These are phyloP conservation scores for Chionographis japonica DNA, from an alignment of 106 monocot species.

Conservation along the genomic window DNA sequence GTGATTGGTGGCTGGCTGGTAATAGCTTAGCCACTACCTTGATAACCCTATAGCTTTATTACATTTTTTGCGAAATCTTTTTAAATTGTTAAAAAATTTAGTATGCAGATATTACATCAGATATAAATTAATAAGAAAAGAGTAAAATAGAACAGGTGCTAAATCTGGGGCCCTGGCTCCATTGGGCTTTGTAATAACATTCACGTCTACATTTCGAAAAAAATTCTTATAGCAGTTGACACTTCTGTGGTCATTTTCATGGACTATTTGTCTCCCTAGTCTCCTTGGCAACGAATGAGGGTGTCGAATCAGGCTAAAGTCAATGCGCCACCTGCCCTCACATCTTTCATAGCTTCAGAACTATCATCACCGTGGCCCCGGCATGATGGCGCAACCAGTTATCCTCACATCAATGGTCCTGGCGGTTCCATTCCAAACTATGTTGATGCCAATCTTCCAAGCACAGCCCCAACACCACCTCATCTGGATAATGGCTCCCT, in stretches of 20 bases:
- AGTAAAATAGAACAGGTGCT: no score
- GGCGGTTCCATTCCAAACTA: neutral
- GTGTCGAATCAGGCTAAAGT: slow-evolving; percentile 15
- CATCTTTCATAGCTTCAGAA: slow-evolving; percentile 16
- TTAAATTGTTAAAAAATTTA: no score
- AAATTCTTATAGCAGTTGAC: neutral
- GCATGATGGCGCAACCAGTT: slow-evolving; percentile 9
- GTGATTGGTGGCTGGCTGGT: no score
- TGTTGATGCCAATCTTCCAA: slow-evolving; percentile 11
- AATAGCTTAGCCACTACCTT: no score
- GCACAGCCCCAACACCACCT: neutral
- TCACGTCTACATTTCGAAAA: no score
- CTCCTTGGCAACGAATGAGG: slow-evolving; percentile 21
- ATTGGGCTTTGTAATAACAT: no score
- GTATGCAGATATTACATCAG: no score
- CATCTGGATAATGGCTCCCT: slow-evolving; percentile 7
- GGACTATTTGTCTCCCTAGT: slow-evolving; percentile 5
- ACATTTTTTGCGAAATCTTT: no score
- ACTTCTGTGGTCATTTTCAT: neutral
- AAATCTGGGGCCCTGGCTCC: no score
- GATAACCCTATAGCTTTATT: no score
- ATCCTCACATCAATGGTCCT: neutral
- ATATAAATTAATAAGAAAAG: no score
- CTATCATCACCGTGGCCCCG: slow-evolving; percentile 21
- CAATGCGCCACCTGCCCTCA: slow-evolving; percentile 5